A percentile compares a stretch with the other conserved stretches of the same genome.
Conservation (phyloP, 2,329 filamentous ascomycete genomes). For the Neofusicoccum ribis region DNA sequence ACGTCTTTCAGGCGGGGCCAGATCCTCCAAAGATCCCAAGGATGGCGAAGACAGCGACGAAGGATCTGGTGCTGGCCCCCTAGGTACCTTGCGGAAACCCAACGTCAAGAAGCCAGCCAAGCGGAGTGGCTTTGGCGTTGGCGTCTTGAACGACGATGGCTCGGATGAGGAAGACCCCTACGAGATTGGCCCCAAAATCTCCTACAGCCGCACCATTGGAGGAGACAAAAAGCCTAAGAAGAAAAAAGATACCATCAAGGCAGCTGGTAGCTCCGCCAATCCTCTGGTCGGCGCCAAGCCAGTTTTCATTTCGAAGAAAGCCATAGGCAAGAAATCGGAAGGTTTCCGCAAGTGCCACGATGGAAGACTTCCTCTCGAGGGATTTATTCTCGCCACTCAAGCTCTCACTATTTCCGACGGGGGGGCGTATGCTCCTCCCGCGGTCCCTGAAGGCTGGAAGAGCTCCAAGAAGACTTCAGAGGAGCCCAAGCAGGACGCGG, state of each 20-base stretch:
- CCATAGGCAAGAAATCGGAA: conserved; percentile 40
- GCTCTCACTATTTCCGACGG: conserved; percentile 44
- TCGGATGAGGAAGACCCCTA: conserved; percentile 96
- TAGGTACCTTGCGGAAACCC: conserved; percentile 34
- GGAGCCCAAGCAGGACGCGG: conserved; percentile 30
- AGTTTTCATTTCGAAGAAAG: conserved; percentile 72
- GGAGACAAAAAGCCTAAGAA: conserved; percentile 77
- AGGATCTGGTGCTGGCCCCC: not conserved
- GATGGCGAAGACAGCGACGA: conserved; percentile 30
- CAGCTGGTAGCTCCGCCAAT: conserved; percentile 57
- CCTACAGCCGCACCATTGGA: conserved; percentile 79
- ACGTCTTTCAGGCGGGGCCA: conserved; percentile 45
- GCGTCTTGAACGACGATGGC: conserved; percentile 86
- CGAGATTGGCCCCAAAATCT: conserved; percentile 85
- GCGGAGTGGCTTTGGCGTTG: conserved; percentile 80
- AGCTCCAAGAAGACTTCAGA: conserved; percentile 54
- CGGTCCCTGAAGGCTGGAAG: conserved; percentile 73
- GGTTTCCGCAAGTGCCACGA: conserved; percentile 75
- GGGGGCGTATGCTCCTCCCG: conserved; percentile 61
- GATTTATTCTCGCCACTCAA: conserved; percentile 70
- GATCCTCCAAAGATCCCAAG: conserved; percentile 28
- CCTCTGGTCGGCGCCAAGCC: conserved; percentile 67
- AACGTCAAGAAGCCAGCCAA: conserved; percentile 49
- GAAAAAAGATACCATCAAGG: conserved; percentile 32
- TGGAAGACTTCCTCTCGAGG: conserved; percentile 74